phyloP scores from a whole-genome alignment of 345 rosid species.

The Corymbia maculata region DNA sequence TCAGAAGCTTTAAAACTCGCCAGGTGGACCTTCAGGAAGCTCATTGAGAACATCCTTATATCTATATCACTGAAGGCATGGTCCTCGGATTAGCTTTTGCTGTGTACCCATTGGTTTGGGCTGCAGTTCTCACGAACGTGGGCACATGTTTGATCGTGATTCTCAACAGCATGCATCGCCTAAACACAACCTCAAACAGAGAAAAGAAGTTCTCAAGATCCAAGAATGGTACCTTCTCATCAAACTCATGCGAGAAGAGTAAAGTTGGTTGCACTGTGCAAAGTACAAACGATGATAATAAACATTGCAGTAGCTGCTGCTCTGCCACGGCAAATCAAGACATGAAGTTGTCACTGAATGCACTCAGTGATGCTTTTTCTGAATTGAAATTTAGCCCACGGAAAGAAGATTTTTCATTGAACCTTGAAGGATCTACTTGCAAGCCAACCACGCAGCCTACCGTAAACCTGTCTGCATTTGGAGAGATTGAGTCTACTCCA shows the following conservation, averaged over 20 bases:
- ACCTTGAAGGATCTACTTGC: neutral
- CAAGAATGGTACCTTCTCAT: neutral
- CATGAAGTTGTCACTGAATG: neutral
- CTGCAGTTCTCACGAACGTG: conserved; percentile 75
- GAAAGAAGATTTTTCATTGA: neutral
- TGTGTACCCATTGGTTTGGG: conserved; percentile 80
- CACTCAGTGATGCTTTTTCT: neutral
- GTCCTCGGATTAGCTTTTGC: conserved; percentile 61
- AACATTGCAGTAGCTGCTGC: neutral
- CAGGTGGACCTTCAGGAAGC: conserved; percentile 41
- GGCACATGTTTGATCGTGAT: conserved; percentile 81
- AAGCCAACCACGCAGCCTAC: neutral
- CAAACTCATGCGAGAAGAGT: neutral
- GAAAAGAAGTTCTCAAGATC: neutral
- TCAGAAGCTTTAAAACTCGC: conserved; percentile 56
- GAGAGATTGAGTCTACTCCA: neutral
- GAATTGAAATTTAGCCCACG: neutral
- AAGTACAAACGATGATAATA: neutral
- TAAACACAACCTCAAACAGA: conserved; percentile 6
- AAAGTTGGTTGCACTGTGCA: neutral
- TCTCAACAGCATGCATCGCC: conserved; percentile 54
- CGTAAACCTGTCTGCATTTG: neutral
- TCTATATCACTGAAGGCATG: conserved; percentile 29
- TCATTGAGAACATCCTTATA: neutral
- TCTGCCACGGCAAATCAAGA: neutral